These are phyloP conservation scores for Suillus placidus DNA, from an alignment of 768 basidiomycete genomes.

Conservation along the genomic window DNA sequence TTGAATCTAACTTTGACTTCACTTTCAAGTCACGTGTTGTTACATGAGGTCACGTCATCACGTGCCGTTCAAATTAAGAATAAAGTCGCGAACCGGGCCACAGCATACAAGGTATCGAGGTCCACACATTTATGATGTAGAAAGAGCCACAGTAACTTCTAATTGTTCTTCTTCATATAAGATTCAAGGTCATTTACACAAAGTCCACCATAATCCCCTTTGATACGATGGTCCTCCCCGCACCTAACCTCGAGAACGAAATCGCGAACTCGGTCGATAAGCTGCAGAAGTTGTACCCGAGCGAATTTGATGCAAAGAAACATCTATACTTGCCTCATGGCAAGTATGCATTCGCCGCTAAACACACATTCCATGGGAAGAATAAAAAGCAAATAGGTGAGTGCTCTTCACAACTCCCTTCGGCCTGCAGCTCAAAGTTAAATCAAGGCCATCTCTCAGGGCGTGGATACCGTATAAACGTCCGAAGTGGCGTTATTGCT, in stretches of 20 bases:
- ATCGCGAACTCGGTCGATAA: slow-evolving; percentile 2
- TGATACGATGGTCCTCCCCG: not conserved
- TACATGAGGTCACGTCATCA: not conserved
- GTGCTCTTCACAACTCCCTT: not conserved
- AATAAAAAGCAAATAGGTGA: slow-evolving; percentile 2
- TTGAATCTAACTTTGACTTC: not conserved
- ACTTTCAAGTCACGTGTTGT: not conserved
- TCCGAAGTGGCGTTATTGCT: slow-evolving; percentile 10
- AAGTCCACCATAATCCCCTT: not conserved
- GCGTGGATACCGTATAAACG: not conserved
- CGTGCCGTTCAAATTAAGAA: slow-evolving; percentile 8
- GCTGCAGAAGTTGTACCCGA: slow-evolving; percentile 12
- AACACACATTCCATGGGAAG: slow-evolving; percentile 5
- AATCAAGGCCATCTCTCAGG: slow-evolving; percentile 3
- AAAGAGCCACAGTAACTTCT: slow-evolving; percentile 2
- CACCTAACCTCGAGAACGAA: not conserved
- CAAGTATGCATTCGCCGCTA: slow-evolving; percentile 15
- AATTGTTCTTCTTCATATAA: slow-evolving; percentile 2
- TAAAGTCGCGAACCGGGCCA: not conserved
- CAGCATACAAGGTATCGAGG: slow-evolving; percentile 9
- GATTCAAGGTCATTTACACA: not conserved
- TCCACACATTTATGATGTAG: not conserved
- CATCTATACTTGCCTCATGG: slow-evolving; percentile 16
- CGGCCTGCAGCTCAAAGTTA: not conserved
- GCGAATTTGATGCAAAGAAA: slow-evolving; percentile 9